Base-by-base conservation (phyloP, 176 grass and related monocot species). In the Phoenix dactylifera region DNA sequence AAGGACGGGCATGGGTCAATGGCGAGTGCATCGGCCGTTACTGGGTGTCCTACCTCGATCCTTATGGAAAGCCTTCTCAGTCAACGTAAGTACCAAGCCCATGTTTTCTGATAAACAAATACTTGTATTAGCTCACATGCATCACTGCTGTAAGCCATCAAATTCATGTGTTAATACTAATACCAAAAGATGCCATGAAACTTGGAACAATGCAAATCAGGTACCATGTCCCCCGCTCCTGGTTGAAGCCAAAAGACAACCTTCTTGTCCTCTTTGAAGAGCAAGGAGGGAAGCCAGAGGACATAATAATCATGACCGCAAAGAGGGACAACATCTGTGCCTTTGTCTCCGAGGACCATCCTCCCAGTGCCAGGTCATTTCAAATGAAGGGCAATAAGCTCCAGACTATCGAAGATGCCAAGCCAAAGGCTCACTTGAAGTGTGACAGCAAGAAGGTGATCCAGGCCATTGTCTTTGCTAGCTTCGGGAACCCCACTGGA, bases 401-500 rank as follows among this genome's bases (percentile, higher is more conserved):
- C 20, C 20, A 20, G 20, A 20, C 0, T 20, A 20, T 20, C 20
- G 20, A 20, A 20, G 20, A 20, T 20, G 20, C 20, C 20, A 20
- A 20, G 60, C 72, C 87, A 0, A 19, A 5, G 53, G 78, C 87
- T 7, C 65, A 22, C 24, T 63, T 97, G 3, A 44, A 62, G 15
- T 91, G 87, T 62, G 55, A 68, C 6, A 56, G 49, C 57, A 85
- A 78, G 78, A 91, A 97, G 87, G 58, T 76, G 1, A 88, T 97
- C 69, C 66, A 72, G 29, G 64, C 82, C 59, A 67, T 97, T 5
- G 76, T 83, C 18, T 91, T 91, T 29, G 92, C 87, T 3, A 97
- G 87, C 78, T 97, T 76, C 71, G 87, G 92, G 5, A 88, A 91
- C 75, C 92, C 87, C 3, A 15, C 23, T 18, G 93, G 93, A 32